Percentiles rank a stretch among this genome's conserved stretches.
Evolutionary conservation across 495 filamentous ascomycete species (phyloP).

Genomic region (Xylaria castorea): DNA sequence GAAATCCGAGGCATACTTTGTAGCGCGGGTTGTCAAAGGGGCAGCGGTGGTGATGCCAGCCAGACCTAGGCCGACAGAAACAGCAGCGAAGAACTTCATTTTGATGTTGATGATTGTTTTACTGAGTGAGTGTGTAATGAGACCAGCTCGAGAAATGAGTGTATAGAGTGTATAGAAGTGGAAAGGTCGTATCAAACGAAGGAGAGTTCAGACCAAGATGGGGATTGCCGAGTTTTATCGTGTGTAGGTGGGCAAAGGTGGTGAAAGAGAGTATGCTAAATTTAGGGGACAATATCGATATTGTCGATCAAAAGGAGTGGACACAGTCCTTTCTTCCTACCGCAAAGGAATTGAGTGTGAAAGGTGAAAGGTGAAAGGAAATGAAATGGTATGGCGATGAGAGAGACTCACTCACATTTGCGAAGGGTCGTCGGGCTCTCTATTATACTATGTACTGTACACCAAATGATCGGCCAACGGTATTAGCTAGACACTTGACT

Average conservation of each 20-base stretch:
- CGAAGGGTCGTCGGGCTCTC: not conserved
- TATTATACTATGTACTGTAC: not conserved
- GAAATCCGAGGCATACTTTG: conserved; percentile 46
- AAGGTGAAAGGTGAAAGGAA: not conserved
- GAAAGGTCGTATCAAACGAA: conserved; percentile 25
- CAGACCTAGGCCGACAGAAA: conserved; percentile 35
- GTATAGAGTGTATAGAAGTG: not conserved
- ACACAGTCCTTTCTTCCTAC: conserved; percentile 10
- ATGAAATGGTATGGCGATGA: not conserved
- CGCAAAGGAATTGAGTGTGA: not conserved
- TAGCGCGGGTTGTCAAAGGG: conserved; percentile 44
- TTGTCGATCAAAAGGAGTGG: conserved; percentile 13
- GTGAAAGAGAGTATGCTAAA: conserved; percentile 24
- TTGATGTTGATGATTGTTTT: conserved; percentile 23
- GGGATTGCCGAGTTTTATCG: conserved; percentile 11
- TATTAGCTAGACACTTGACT: not conserved
- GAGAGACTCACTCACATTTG: not conserved
- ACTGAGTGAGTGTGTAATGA: conserved; percentile 8
- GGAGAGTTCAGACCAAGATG: not conserved
- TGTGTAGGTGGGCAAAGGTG: conserved; percentile 26
- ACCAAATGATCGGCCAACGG: not conserved
- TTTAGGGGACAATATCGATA: conserved; percentile 32
- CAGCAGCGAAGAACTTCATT: conserved; percentile 38
- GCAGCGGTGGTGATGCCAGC: conserved; percentile 34
- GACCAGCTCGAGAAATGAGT: conserved; percentile 9